Evolutionary conservation across 768 basidiomycete species (phyloP), one percentile per base, ranked within the genome.

Genomic region (Amanita fuliginea): DNA sequence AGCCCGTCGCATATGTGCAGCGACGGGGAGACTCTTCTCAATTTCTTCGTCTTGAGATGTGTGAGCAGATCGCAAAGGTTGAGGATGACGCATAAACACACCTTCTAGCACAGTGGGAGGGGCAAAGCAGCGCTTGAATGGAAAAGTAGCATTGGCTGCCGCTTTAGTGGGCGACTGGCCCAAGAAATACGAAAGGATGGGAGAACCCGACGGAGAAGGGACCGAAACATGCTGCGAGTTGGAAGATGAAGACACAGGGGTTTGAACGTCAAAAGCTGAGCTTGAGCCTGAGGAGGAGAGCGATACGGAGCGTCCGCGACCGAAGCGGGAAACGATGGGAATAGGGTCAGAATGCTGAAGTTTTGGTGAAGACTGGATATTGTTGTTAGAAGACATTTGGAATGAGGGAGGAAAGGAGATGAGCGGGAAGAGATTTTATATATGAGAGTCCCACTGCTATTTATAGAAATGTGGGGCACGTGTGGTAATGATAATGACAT

Each of bases 181-280:
- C 36, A 86, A 61, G 63, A 84, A 82, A 61, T 83, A 81, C 49
- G 78, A 77, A 44, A 88, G 64, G 47, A 87, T 81, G 41, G 86
- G 86, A 3, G 86, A 86, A 4, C 71, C 72, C 6, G 77, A 74
- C 5, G 83, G 76, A 3, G 81, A 78, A 4, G 72, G 66, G 8
- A 73, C 59, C 6, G 71, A 66, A 42, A 79, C 58, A 40, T 70
- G 70, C 2, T 75, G 69, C 2, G 68, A 64, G 9, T 61, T 55
- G 1, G 65, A 54, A 8, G 70, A 68, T n/a, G 67, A 59, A 22
- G 77, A 73, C 41, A 68, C 59, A 19, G 80, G 82, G 2, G 80
- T 79, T 35, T 67, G 67, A 18, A 75, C 62, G 35, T 77, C 74
- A 2, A 73, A 71, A 10, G 77, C 68, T 1, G 81, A 77, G 50